Percentiles rank a stretch among this genome's conserved stretches.
phyloP scores from a whole-genome alignment of 179 eudicot species.

The Spinacia oleracea region DNA sequence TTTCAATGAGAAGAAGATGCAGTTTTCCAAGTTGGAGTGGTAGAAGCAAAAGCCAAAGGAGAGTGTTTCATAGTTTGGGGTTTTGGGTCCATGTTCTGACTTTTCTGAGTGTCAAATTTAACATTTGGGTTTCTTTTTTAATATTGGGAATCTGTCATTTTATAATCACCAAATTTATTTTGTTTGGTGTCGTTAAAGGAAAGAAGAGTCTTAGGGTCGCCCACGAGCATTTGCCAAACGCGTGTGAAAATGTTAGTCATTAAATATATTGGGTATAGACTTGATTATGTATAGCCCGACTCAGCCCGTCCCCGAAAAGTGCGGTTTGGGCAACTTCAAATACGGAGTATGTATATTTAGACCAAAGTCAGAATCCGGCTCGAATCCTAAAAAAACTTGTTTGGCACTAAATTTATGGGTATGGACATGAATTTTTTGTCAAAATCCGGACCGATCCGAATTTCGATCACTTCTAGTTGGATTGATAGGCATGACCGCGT shows the following conservation, averaged over 20 bases:
- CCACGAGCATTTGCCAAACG: neutral
- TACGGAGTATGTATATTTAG: too few relatives aligned
- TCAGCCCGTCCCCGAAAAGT: too few relatives aligned
- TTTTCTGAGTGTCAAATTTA: neutral
- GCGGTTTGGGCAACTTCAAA: too few relatives aligned
- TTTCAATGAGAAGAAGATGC: neutral
- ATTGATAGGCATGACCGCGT: too few relatives aligned
- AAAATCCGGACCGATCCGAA: too few relatives aligned
- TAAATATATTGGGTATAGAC: too few relatives aligned
- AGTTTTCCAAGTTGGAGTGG: neutral
- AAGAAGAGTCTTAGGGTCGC: neutral
- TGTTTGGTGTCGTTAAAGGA: conserved; percentile 9
- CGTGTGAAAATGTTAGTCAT: neutral
- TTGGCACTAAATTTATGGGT: too few relatives aligned
- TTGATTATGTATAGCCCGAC: too few relatives aligned
- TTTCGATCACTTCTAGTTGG: too few relatives aligned
- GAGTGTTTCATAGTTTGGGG: neutral
- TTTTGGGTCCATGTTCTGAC: neutral
- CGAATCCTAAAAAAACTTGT: too few relatives aligned
- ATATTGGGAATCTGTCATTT: neutral
- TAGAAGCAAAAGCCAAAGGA: neutral
- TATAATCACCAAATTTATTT: conserved; percentile 6
- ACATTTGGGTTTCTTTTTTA: neutral
- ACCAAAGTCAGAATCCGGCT: too few relatives aligned
- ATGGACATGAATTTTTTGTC: too few relatives aligned